Evolutionary conservation across 1,284 basidiomycete genomes (phyloP).

Genomic region (Marasmius fiardii): DNA sequence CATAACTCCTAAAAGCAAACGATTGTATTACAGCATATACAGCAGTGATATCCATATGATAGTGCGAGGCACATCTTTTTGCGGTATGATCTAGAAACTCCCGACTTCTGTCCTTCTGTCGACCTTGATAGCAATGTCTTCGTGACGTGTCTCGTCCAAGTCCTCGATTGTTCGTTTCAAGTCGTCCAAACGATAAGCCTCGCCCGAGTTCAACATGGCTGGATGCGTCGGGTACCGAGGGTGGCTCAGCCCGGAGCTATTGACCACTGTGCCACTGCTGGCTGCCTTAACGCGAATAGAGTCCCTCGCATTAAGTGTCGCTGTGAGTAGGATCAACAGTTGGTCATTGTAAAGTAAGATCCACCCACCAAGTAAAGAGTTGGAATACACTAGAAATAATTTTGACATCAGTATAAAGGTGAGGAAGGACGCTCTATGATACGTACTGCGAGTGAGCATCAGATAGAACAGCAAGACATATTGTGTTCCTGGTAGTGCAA

Average conservation of each 20-base stretch:
- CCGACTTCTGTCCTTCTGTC: neutral
- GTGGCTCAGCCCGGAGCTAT: neutral
- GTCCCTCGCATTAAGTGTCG: neutral
- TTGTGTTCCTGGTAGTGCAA: neutral
- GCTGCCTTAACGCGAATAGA: neutral
- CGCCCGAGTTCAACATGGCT: neutral
- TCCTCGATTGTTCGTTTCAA: neutral
- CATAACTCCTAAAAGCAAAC: too few relatives aligned
- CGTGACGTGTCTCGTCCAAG: too few relatives aligned
- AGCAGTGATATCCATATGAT: too few relatives aligned
- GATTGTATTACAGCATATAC: too few relatives aligned
- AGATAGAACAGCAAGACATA: neutral
- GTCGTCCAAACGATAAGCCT: neutral
- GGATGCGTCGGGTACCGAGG: neutral
- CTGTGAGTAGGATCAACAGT: neutral
- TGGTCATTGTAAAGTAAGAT: neutral
- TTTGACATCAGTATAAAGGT: neutral
- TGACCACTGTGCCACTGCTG: neutral
- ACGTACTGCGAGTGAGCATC: neutral
- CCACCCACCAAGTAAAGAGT: neutral
- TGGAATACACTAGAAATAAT: neutral
- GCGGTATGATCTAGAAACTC: neutral
- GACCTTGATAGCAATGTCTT: neutral
- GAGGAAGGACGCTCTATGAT: neutral
- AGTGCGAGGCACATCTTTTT: too few relatives aligned